These are phyloP conservation scores for Phyllosticta citribraziliensis DNA, from an alignment of 2,329 filamentous ascomycete species.

Conservation along the genomic window DNA sequence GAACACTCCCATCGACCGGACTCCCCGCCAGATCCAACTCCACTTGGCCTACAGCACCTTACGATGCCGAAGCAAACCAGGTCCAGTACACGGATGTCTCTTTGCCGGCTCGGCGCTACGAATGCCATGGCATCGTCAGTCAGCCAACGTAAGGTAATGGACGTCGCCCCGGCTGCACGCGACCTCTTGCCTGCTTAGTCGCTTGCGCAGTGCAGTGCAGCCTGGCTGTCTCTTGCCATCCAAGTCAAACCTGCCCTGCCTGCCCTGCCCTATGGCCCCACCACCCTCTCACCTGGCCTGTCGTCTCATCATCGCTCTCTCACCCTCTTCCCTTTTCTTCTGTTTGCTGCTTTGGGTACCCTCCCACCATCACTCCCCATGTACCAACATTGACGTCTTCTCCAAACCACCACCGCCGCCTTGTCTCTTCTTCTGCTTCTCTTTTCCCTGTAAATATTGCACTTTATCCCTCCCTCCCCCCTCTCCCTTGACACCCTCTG, in stretches of 20 bases:
- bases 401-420: background rate
- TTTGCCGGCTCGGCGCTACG: background rate
- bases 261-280: background rate
- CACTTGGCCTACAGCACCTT: no score
- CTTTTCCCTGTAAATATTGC: background rate
- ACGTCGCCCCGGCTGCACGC: background rate
- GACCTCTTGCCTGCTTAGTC: background rate
- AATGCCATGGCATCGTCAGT: background rate
- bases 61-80: background rate
- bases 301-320: background rate
- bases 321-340: background rate
- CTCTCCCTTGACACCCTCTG: background rate
- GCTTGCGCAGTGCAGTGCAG: background rate
- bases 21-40: no score
- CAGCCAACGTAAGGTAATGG: background rate
- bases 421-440: background rate
- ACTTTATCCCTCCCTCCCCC: background rate
- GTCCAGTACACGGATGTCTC: background rate
- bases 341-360: background rate
- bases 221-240: background rate
- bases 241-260: background rate
- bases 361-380: background rate
- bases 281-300: background rate
- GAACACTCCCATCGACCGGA: no score
- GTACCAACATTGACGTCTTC: background rate